Conservation (phyloP, 345 rosid genomes). For the Sonneratia caseolaris region DNA sequence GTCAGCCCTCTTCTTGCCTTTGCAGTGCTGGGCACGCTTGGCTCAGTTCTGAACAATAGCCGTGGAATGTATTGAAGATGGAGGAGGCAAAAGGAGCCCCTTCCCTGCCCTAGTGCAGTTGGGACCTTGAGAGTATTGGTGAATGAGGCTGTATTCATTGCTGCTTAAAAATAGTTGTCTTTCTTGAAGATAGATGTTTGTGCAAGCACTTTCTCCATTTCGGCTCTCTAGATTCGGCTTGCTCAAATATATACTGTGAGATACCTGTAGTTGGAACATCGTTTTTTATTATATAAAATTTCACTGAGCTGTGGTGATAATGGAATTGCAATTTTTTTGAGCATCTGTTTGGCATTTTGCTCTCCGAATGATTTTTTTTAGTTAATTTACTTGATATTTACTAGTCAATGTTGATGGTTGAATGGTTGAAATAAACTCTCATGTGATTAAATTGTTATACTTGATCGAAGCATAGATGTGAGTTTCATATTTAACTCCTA, state of each 20-base stretch:
- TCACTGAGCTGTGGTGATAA: too few species aligned
- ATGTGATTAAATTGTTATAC: too few species aligned
- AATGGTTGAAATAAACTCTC: too few species aligned
- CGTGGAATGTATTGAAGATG: slow-evolving; percentile 23
- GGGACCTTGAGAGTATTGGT: neutral
- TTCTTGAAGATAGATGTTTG: neutral
- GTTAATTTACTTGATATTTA: too few species aligned
- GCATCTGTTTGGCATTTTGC: too few species aligned
- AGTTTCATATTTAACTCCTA: too few species aligned
- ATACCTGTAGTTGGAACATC: neutral
- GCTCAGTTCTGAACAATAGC: slow-evolving; percentile 50
- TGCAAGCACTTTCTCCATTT: neutral
- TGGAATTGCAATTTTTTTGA: too few species aligned
- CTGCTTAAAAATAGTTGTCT: neutral
- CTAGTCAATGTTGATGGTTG: too few species aligned
- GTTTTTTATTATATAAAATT: too few species aligned
- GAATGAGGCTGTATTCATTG: neutral
- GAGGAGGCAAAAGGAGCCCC: neutral
- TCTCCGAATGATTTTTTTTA: too few species aligned
- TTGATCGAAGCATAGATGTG: too few species aligned
- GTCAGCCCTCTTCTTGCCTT: slow-evolving; percentile 81
- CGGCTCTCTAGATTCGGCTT: neutral
- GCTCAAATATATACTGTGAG: neutral
- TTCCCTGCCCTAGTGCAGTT: neutral
- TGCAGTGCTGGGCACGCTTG: slow-evolving; percentile 61